phyloP scores from a whole-genome alignment of 208 protist species.

The Leishmania braziliensis region DNA sequence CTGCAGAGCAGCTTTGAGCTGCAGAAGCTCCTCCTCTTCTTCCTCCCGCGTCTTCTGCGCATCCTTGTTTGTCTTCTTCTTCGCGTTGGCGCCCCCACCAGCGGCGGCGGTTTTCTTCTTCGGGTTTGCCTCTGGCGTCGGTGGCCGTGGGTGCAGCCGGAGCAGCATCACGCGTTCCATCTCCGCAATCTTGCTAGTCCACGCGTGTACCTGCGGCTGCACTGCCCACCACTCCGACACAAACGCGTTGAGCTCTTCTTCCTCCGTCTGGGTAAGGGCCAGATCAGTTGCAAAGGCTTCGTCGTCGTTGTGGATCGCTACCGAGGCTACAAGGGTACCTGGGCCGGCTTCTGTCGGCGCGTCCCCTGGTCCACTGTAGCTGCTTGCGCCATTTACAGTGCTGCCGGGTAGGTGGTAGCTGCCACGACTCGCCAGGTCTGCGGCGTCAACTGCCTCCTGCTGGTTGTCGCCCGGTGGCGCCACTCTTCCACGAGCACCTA shows the following conservation, averaged over 20 bases:
- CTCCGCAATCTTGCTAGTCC: slow-evolving; percentile 57
- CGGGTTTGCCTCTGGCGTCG: slow-evolving; percentile 57
- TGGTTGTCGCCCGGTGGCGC: slow-evolving; percentile 4
- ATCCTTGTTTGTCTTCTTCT: slow-evolving; percentile 48
- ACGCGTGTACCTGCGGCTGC: slow-evolving; percentile 44
- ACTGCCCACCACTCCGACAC: slow-evolving; percentile 62
- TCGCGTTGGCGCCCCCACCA: slow-evolving; percentile 20
- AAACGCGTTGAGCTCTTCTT: slow-evolving; percentile 57
- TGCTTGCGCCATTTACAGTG: background rate
- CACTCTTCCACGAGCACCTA: slow-evolving; percentile 8
- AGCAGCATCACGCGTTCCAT: slow-evolving; percentile 87
- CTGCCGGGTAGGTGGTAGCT: background rate
- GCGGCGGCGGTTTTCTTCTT: slow-evolving; percentile 45
- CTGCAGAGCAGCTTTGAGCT: slow-evolving; percentile 55
- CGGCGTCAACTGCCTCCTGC: slow-evolving; percentile 17
- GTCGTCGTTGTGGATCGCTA: slow-evolving; percentile 5
- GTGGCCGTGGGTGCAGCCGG: slow-evolving; percentile 38
- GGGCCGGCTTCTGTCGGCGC: background rate
- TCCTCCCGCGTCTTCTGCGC: slow-evolving; percentile 66
- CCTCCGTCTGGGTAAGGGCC: slow-evolving; percentile 60
- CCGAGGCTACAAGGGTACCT: background rate
- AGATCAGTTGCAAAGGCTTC: slow-evolving; percentile 30
- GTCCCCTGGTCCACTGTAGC: background rate
- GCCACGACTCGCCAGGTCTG: background rate
- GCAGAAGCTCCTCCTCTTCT: slow-evolving; percentile 71